phyloP scores from a whole-genome alignment of 2,329 filamentous ascomycete genomes.

The Phialemoniopsis sp. region DNA sequence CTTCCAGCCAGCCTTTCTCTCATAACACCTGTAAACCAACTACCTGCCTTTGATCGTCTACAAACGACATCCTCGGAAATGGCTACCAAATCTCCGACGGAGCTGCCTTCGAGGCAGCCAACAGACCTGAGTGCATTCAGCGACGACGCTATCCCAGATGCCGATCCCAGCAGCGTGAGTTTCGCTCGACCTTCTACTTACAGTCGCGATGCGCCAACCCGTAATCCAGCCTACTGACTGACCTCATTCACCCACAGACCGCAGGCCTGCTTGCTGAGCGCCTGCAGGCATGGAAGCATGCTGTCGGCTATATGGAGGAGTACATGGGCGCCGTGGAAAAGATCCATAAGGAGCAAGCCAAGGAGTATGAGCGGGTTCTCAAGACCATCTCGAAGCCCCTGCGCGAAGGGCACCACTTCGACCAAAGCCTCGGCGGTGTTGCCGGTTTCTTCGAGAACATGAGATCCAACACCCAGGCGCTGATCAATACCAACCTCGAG shows the following conservation, averaged over 20 bases:
- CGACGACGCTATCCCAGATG: conserved; percentile 56
- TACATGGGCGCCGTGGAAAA: conserved; percentile 85
- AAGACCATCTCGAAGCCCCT: conserved; percentile 89
- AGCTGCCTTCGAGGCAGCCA: conserved; percentile 12
- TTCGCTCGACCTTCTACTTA: background rate
- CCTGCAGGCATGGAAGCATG: conserved; percentile 93
- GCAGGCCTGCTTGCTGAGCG: conserved; percentile 81
- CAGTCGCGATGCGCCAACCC: background rate
- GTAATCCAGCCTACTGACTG: background rate
- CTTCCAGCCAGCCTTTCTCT: too few relatives aligned
- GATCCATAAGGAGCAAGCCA: conserved; percentile 76
- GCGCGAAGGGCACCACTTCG: conserved; percentile 89
- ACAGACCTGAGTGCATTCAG: conserved; percentile 33
- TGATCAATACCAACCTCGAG: conserved; percentile 85
- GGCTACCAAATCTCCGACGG: conserved; percentile 6
- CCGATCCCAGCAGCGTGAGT: conserved; percentile 55
- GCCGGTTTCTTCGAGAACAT: conserved; percentile 93
- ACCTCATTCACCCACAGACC: conserved; percentile 42
- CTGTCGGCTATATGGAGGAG: conserved; percentile 84
- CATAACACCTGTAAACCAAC: too few relatives aligned
- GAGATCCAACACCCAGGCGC: conserved; percentile 83
- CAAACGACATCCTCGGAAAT: too few relatives aligned
- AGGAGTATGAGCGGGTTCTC: conserved; percentile 91
- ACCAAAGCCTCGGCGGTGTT: conserved; percentile 81
- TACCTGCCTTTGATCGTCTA: too few relatives aligned